Conservation (phyloP, 495 filamentous ascomycete species). For the Xylaria flabelliformis region DNA sequence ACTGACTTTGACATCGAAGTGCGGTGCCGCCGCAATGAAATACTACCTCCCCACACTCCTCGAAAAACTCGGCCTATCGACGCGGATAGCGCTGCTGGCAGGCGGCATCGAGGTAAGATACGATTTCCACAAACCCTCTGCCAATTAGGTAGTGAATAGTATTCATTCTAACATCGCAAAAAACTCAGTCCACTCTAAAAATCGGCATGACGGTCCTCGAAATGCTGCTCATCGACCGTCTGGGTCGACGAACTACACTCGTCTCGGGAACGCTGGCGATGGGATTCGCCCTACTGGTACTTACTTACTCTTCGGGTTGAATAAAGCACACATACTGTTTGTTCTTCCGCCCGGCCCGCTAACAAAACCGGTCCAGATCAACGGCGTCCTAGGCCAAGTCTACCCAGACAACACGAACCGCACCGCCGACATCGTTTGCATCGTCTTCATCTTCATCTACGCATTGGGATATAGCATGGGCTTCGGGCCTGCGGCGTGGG, state of each 20-base stretch:
- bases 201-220: slow-evolving; percentile 58
- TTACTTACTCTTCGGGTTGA: too few relatives aligned
- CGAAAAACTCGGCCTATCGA: slow-evolving; percentile 51
- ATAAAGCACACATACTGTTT: too few relatives aligned
- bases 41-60: slow-evolving; percentile 61
- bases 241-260: slow-evolving; percentile 53
- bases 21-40: slow-evolving; percentile 62
- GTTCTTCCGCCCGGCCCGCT: too few relatives aligned
- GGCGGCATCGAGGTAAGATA: slow-evolving; percentile 54
- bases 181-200: slow-evolving; percentile 49
- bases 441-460: slow-evolving; percentile 65
- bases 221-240: slow-evolving; percentile 56
- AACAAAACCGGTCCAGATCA: slow-evolving; percentile 44
- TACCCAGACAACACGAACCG: slow-evolving; percentile 60
- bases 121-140: background rate
- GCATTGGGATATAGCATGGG: slow-evolving; percentile 63
- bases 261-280: slow-evolving; percentile 52
- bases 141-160: too few relatives aligned
- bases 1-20: slow-evolving; percentile 29
- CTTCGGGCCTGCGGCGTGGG: slow-evolving; percentile 63
- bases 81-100: slow-evolving; percentile 52
- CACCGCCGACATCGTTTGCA: slow-evolving; percentile 56
- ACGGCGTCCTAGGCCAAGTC: slow-evolving; percentile 55
- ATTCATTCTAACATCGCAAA: background rate
- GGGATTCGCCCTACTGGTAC: slow-evolving; percentile 56